Conservation (phyloP, 2,329 filamentous ascomycete genomes). For the Hymenotorrendiella dingleyae region DNA sequence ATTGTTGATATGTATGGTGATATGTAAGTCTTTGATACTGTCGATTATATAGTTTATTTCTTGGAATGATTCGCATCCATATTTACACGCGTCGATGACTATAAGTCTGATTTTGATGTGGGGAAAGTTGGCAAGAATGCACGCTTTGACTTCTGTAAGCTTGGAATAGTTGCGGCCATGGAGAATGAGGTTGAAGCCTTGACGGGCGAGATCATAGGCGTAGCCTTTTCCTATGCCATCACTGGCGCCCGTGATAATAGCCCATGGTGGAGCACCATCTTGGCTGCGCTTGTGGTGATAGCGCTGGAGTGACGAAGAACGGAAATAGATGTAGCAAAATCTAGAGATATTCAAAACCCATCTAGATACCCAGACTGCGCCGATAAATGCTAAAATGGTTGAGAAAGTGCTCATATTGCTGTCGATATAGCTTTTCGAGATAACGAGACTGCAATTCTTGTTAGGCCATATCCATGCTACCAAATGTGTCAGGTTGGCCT, state of each 20-base stretch:
- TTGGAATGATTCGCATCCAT: background rate
- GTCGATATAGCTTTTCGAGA: too few species aligned
- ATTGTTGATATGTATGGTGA: constrained; percentile 53
- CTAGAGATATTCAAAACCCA: background rate
- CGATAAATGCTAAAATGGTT: constrained; percentile 1
- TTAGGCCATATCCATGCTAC: too few species aligned
- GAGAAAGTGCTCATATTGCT: too few species aligned
- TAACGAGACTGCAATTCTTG: too few species aligned
- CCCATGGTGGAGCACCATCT: constrained; percentile 49
- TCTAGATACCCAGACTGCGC: constrained; percentile 1
- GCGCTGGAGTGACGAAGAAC: constrained; percentile 1
- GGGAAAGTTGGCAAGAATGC: background rate
- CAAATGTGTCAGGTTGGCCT: too few species aligned
- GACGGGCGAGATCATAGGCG: constrained; percentile 75
- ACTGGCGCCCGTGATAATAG: constrained; percentile 87
- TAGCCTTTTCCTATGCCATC: constrained; percentile 96
- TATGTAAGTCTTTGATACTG: constrained; percentile 17
- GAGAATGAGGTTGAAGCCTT: constrained; percentile 89
- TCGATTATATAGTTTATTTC: background rate
- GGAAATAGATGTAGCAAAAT: constrained; percentile 4
- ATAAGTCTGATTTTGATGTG: background rate
- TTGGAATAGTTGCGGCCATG: constrained; percentile 64
- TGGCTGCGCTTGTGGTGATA: constrained; percentile 5
- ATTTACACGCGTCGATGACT: constrained; percentile 1
- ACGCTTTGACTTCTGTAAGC: background rate